These are phyloP conservation scores for Acorus gramineus DNA, from an alignment of 106 monocot genomes.

Conservation along the genomic window DNA sequence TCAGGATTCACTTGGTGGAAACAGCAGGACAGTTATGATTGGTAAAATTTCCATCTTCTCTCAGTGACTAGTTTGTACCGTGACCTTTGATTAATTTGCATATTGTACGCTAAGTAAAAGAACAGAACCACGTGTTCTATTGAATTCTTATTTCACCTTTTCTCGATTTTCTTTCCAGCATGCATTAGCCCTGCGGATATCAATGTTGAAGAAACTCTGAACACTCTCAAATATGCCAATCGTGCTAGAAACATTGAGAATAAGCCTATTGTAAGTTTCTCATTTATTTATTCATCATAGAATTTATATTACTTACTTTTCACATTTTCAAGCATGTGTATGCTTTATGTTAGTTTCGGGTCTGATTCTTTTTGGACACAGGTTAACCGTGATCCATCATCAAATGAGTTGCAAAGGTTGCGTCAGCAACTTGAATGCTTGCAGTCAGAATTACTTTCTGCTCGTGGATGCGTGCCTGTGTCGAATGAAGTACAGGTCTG, in stretches of 20 bases:
- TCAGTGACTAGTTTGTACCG: background rate
- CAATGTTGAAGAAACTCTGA: constrained; percentile 96
- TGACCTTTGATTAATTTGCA: too few relatives aligned
- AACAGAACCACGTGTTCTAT: too few relatives aligned
- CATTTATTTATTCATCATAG: too few relatives aligned
- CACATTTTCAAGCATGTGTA: too few relatives aligned
- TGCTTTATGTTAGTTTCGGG: too few relatives aligned
- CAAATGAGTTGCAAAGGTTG: constrained; percentile 92
- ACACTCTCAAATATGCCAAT: constrained; percentile 98
- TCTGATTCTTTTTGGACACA: constrained; percentile 13
- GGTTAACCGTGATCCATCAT: constrained; percentile 90
- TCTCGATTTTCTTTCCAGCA: constrained; percentile 28
- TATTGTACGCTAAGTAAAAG: too few relatives aligned
- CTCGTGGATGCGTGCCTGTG: constrained; percentile 55
- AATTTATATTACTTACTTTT: too few relatives aligned
- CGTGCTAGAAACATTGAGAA: constrained; percentile 98
- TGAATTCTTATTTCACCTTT: too few relatives aligned
- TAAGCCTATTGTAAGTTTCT: constrained; percentile 72
- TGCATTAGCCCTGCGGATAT: constrained; percentile 99
- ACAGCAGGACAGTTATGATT: constrained; percentile 98
- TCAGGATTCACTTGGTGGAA: constrained; percentile 99
- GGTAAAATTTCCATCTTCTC: constrained; percentile 20
- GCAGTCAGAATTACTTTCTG: constrained; percentile 79
- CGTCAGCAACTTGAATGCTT: constrained; percentile 86
- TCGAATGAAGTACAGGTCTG: constrained; percentile 68